phyloP scores from a whole-genome alignment of 1,284 basidiomycete species.

The Omphalotus olearius region DNA sequence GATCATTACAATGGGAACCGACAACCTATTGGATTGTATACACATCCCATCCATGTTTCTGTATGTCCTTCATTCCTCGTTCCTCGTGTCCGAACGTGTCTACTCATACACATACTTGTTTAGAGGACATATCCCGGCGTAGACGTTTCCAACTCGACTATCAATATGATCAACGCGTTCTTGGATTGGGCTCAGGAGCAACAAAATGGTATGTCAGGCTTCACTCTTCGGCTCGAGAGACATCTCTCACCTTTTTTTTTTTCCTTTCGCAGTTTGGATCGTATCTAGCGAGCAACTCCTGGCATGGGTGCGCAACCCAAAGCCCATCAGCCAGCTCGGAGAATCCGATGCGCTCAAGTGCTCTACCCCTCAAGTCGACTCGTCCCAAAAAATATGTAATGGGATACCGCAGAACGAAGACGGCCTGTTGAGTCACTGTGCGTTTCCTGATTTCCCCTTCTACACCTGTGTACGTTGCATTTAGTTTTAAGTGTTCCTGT shows the following conservation, averaged over 20 bases:
- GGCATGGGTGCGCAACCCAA: constrained; percentile 71
- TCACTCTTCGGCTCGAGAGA: constrained; percentile 8
- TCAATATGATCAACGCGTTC: constrained; percentile 75
- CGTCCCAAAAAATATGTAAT: constrained; percentile 62
- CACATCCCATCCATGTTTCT: constrained; percentile 78
- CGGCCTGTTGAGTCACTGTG: constrained; percentile 58
- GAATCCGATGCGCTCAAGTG: constrained; percentile 54
- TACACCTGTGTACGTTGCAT: constrained; percentile 59
- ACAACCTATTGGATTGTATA: constrained; percentile 80
- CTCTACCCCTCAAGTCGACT: constrained; percentile 52
- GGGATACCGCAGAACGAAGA: constrained; percentile 63
- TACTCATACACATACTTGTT: constrained; percentile 4
- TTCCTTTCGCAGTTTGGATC: constrained; percentile 57
- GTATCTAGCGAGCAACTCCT: constrained; percentile 73
- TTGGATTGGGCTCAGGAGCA: constrained; percentile 79
- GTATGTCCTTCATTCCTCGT: constrained; percentile 28
- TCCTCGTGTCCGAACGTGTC: not conserved
- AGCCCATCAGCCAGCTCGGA: constrained; percentile 57
- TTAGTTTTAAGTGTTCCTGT: not conserved
- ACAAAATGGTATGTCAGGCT: constrained; percentile 41
- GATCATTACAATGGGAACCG: constrained; percentile 72
- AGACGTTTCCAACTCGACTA: constrained; percentile 43
- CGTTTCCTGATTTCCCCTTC: constrained; percentile 73
- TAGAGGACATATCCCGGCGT: constrained; percentile 58
- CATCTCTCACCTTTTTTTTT: not conserved